Base-by-base conservation (phyloP, 2,329 filamentous ascomycete genomes). In the Verticillium longisporum region DNA sequence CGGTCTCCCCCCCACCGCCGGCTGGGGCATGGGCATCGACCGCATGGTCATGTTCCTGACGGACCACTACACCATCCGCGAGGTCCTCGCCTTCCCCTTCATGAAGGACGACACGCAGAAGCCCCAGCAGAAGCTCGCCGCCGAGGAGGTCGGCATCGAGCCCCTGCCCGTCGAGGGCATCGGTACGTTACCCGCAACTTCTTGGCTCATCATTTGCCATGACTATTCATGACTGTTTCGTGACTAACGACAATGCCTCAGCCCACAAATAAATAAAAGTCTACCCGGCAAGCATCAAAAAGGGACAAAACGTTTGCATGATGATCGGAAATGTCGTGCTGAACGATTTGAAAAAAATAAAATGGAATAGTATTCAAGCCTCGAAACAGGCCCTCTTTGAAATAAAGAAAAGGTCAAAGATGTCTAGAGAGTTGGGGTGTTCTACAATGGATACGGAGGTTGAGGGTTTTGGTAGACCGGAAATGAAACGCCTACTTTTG, bases 1-100 rank as follows among this genome's bases (percentile, higher is more conserved):
- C 71, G 91, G 91, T 67, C 79, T 99, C 62, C 94, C 95, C 6
- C 95, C 95, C 0, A 99, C 95, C 1, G 95, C 91, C 74, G 95
- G 95, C 57, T 99, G 91, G 89, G 95, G 93, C 67, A 91, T 98
- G 85, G 95, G 95, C 66, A 95, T 97, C 67, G 93, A 98, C 79
- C 88, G 94, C 63, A 79, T 96, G 75, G 90, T 92, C 74, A 96
- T 96, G 92, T 96, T 96, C 84, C 79, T 98, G 75, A 97, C 94
- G 57, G 87, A 98, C 77, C 91, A 97, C 79, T 95, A 66, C 59
- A 91, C 86, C 68, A 99, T 99, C 75, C 93, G 95, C 78, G 95
- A 99, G 78, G 94, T 98, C 3, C 79, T 98, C 65, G 88, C 94
- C 9, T 99, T 99, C 86, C 95, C 95, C 11, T 94, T 97, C 79